Evolutionary conservation across 129 eudicot genomes (phyloP), one percentile per base, ranked within the genome.

Genomic region (Artemisia annua): DNA sequence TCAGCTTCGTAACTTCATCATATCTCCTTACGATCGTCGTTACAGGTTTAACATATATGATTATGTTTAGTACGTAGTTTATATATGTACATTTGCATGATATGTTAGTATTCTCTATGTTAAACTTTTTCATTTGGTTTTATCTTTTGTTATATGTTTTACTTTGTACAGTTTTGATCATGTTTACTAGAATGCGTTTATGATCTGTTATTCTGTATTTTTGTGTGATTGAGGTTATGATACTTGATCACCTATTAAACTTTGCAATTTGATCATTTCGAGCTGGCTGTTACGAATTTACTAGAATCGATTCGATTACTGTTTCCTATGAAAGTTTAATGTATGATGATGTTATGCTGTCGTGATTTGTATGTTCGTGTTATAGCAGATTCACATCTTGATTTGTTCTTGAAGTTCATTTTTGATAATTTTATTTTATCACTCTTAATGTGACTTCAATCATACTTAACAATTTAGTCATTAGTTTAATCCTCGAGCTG

Each of bases 21-120:
- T 91, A 15, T 82, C 86, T 18, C 97, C 97, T n/a, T 83, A 82
- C 11, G 88, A 87, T 63, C 91, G 79, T 56, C 89, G 84, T 44
- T 91, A 87, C 85, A 87, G 95, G 97, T 90, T 15, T 46, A 39
- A 71, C 54, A 11, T 3, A 2, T 63, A 3, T 71, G 12, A n/a
- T 53, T 58, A 26, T 55, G 18, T 11, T 49, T 48, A 30, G 5
- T 3, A 28, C 30, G 4, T 28, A 46, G 35, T 28, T 28, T 6
- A 32, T 58, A 59, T 59, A 58, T 51, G 0, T 8, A 51, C 0
- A 12, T 17, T 14, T 57, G 30, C 22, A 28, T 66, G 56, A 43
- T 75, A n/a, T 49, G 48, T 65, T n/a, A n/a, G n/a, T 1, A 11
- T 26, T 26, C 28, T 26, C 3, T 28, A 28, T 28, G 30, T 50